Conservation (phyloP, 345 rosid species). For the Eucalyptus camaldulensis region DNA sequence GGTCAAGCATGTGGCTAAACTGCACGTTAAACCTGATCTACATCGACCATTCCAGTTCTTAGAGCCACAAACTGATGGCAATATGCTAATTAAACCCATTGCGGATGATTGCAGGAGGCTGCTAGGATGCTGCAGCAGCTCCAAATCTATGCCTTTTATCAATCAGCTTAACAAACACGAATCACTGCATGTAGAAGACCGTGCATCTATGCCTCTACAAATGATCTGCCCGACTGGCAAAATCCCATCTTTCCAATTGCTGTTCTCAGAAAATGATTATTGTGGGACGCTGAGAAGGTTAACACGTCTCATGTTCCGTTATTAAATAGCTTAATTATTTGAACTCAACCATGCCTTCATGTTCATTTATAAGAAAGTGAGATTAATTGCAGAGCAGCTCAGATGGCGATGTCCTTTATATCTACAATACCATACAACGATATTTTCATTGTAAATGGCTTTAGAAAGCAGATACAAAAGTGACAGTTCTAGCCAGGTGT, state of each 20-base stretch:
- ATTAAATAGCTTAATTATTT: neutral
- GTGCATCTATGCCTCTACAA: conserved; percentile 45
- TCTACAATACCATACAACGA: neutral
- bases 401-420: neutral
- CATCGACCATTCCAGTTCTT: no score
- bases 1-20: no score
- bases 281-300: conserved; percentile 65
- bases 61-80: no score
- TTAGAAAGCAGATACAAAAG: neutral
- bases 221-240: conserved; percentile 36
- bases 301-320: neutral
- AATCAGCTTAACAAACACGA: neutral
- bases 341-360: neutral
- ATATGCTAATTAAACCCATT: no score
- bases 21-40: no score
- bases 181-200: conserved; percentile 48
- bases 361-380: neutral
- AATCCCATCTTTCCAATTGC: conserved; percentile 22
- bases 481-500: neutral
- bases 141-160: neutral
- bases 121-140: no score
- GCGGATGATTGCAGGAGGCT: no score
- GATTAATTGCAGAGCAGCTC: neutral
- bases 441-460: neutral
- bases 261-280: conserved; percentile 41